These are phyloP conservation scores for Delphinella strobiligena DNA, from an alignment of 2,329 filamentous ascomycete genomes.

Conservation along the genomic window DNA sequence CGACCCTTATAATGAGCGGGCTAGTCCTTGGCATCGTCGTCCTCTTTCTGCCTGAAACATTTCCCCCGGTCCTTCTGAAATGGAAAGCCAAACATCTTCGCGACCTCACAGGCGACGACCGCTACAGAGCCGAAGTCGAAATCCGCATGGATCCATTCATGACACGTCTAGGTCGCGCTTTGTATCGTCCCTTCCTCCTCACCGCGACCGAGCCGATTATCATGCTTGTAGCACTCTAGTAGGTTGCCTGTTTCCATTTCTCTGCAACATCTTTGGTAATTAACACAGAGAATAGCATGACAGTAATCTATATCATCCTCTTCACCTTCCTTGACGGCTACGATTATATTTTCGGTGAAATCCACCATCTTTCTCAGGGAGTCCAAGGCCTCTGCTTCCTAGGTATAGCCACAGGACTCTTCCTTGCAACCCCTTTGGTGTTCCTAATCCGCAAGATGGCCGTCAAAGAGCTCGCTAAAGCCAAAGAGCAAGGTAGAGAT, in stretches of 20 bases:
- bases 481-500: conserved; percentile 25
- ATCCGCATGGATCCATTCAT: conserved; percentile 28
- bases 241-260: no score
- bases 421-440: conserved; percentile 25
- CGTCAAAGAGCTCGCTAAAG: conserved; percentile 29
- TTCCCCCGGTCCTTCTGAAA: conserved; percentile 25
- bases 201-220: conserved; percentile 36
- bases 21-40: conserved; percentile 17
- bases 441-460: conserved; percentile 35
- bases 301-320: conserved; percentile 35
- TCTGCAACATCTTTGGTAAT: no score
- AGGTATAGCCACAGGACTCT: conserved; percentile 33
- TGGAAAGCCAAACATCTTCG: conserved; percentile 22
- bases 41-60: conserved; percentile 38
- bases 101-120: conserved; percentile 24
- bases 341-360: conserved; percentile 39
- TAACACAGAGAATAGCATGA: no score
- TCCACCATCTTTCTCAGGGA: conserved; percentile 34
- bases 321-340: conserved; percentile 40
- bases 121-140: conserved; percentile 37
- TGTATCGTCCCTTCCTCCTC: conserved; percentile 33
- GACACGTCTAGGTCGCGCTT: conserved; percentile 21
- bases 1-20: conserved; percentile 15
- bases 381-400: conserved; percentile 37
- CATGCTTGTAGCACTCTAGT: conserved; percentile 33